Evolutionary conservation across 352 stramenopile species (phyloP), one percentile per base, ranked within the genome.

Genomic region (Phytophthora idaei): DNA sequence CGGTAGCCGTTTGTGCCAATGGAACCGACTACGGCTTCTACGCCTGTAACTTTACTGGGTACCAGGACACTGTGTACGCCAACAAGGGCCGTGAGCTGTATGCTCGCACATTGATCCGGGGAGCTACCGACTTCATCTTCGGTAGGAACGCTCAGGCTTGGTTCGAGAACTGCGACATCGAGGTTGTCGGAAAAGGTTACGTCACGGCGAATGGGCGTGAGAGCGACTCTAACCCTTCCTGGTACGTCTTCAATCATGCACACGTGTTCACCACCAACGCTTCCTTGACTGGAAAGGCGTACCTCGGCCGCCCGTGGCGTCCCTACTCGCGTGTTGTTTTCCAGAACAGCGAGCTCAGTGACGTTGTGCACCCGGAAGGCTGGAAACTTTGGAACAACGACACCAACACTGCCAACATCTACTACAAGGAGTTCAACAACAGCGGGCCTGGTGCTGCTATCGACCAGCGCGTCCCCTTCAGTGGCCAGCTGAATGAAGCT

Each of bases 341-440:
- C 21, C 21, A 21, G 21, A 21, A 21, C 21, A 21, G 21, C 21
- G 21, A 21, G 2, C 56, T 64, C 25, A 31, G 31, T 34, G 44
- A 55, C 17, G 44, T 62, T 10, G 44, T 62, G 25, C 36, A 57
- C n/a, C 37, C 57, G 15, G 5, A 57, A 31, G 57, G 57, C 2
- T 64, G 57, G 57, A 39, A 39, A 12, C 34, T 21, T 7, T 64
- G 57, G 57, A 51, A 57, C 47, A 57, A 55, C 5, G 28, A 37
- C 58, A 67, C 17, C 50, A 39, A 47, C 39, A 59, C 48, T 1
- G 48, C 11, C 4, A 65, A 59, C 3, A 17, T 65, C 8, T 65
- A 41, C 29, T 59, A 53, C 31, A 69, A 69, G 27, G 61, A 68
- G 29, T 68, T 47, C 14, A 68, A 68, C 41, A 68, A 62, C 31